A percentile compares a stretch with the other conserved stretches of the same genome.
Conservation (phyloP, 2,329 filamentous ascomycete species). For the Colletotrichum sansevieriae region DNA sequence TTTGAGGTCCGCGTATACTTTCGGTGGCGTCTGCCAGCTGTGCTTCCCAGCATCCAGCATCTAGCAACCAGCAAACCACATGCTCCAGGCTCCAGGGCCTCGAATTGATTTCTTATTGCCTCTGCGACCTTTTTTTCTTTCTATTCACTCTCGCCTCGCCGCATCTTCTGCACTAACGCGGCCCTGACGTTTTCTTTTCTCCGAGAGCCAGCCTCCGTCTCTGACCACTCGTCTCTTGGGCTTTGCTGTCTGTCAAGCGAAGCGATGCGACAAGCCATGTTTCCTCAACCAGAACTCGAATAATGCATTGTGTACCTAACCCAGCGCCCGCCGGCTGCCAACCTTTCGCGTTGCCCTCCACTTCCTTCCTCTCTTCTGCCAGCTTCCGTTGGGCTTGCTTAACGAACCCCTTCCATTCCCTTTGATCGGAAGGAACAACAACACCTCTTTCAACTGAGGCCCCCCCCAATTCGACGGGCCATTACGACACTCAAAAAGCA, state of each 20-base stretch:
- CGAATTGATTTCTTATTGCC: neutral
- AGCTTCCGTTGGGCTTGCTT: neutral
- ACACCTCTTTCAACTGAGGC: neutral
- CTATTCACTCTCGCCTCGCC: slow-evolving; percentile 7
- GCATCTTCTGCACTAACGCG: neutral
- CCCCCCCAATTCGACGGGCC: slow-evolving; percentile 4
- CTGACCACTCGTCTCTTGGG: neutral
- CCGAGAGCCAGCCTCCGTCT: neutral
- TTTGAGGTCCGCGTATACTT: slow-evolving; percentile 1
- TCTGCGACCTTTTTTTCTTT: slow-evolving; percentile 12
- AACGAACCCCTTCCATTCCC: neutral
- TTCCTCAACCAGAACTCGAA: slow-evolving; percentile 32
- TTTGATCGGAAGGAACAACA: no score
- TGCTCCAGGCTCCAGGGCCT: neutral
- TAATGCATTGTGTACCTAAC: slow-evolving; percentile 32
- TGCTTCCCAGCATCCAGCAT: no score
- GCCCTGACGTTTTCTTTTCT: neutral
- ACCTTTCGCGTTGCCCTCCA: neutral
- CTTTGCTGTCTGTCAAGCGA: no score
- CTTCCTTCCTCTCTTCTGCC: neutral
- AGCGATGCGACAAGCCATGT: slow-evolving; percentile 38
- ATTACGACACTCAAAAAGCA: neutral
- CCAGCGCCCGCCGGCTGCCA: slow-evolving; percentile 22
- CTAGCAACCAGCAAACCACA: no score
- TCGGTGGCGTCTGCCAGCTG: neutral